These are phyloP conservation scores for Diaporthe caulivora DNA, from an alignment of 2,329 filamentous ascomycete species.

Conservation along the genomic window DNA sequence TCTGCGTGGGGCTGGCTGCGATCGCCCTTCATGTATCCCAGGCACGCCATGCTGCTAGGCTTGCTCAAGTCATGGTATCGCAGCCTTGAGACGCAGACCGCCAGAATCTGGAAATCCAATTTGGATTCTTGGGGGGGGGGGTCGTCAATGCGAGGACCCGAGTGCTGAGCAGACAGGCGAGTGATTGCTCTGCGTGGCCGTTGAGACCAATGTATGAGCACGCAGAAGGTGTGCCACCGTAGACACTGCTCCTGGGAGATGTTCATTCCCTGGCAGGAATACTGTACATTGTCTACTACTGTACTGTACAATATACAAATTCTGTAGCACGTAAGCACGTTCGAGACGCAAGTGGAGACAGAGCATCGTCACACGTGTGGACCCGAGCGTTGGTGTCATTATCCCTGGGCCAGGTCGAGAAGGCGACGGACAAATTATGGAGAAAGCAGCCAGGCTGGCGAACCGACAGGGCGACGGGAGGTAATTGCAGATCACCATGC, in stretches of 20 bases:
- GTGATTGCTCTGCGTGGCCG: background rate
- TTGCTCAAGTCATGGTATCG: constrained; percentile 6
- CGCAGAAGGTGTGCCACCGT: background rate
- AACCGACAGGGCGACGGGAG: background rate
- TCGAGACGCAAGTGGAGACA: constrained; percentile 15
- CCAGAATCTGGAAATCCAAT: background rate
- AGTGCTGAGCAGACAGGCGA: background rate
- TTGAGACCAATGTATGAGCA: background rate
- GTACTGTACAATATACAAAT: background rate
- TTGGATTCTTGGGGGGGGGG: too few species aligned
- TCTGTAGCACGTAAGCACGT: background rate
- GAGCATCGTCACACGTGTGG: constrained; percentile 7
- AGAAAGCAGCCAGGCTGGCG: background rate
- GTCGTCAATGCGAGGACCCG: background rate
- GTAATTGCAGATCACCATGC: background rate
- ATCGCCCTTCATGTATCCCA: background rate
- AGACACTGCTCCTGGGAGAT: background rate
- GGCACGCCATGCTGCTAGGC: background rate
- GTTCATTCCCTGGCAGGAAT: background rate
- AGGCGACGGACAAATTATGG: constrained; percentile 19
- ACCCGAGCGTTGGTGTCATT: constrained; percentile 15
- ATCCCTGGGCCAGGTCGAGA: constrained; percentile 20
- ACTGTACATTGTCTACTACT: background rate
- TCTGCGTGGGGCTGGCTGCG: background rate
- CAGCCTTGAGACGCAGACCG: constrained; percentile 11